Percentiles rank a stretch among this genome's conserved stretches.
phyloP scores from a whole-genome alignment of 345 rosid species.

The Firmiana major region DNA sequence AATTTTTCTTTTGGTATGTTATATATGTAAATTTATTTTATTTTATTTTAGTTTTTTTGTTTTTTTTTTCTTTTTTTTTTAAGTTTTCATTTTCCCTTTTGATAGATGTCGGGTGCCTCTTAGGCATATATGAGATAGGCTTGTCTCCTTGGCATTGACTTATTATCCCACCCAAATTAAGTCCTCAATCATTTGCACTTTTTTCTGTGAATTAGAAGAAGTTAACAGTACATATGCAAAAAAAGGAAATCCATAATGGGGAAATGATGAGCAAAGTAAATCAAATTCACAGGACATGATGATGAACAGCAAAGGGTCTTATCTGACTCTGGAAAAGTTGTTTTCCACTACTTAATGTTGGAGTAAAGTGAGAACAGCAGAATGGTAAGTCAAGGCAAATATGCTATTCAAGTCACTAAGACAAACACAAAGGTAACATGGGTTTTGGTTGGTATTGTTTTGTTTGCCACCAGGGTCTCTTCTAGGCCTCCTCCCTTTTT shows the following conservation, averaged over 20 bases:
- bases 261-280: neutral
- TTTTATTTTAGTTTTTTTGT: too few relatives aligned
- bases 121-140: neutral
- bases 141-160: slow-evolving; percentile 2
- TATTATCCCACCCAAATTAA: neutral
- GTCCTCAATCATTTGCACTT: neutral
- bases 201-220: neutral
- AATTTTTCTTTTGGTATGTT: too few relatives aligned
- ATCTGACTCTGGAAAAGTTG: slow-evolving; percentile 36
- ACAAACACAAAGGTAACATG: slow-evolving; percentile 50
- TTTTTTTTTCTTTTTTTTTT: too few relatives aligned
- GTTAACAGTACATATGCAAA: neutral
- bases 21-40: too few relatives aligned
- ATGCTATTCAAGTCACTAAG: slow-evolving; percentile 51
- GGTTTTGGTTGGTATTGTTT: slow-evolving; percentile 40
- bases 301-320: slow-evolving; percentile 15
- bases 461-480: slow-evolving; percentile 62
- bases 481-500: slow-evolving; percentile 13
- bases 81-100: neutral
- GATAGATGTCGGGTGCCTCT: neutral
- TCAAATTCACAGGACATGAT: neutral
- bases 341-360: slow-evolving; percentile 56
- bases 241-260: neutral
- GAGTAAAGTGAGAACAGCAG: slow-evolving; percentile 35
- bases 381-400: slow-evolving; percentile 29